Evolutionary conservation across 2,329 filamentous ascomycete genomes (phyloP).

Genomic region (Penicillium aurantiogriseum): DNA sequence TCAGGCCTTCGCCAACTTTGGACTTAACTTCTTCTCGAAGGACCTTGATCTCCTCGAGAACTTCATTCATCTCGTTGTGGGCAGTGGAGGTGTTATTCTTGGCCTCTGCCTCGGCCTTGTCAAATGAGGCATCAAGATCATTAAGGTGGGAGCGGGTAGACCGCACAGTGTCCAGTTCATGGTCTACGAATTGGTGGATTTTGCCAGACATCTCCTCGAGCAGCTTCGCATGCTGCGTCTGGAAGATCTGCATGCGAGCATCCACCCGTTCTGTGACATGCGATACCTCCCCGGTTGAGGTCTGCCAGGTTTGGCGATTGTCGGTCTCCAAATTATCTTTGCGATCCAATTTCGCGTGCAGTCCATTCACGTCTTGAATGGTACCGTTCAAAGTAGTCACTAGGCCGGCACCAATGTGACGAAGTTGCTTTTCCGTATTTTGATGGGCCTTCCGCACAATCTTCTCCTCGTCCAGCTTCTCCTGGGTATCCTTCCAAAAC

Average conservation of each 20-base stretch:
- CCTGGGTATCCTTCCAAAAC: conserved; percentile 73
- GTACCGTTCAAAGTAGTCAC: conserved; percentile 75
- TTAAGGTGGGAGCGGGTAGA: conserved; percentile 69
- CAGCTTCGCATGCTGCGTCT: conserved; percentile 68
- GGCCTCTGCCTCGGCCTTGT: conserved; percentile 65
- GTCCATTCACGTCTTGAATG: conserved; percentile 73
- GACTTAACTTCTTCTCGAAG: conserved; percentile 84
- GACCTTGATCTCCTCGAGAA: conserved; percentile 88
- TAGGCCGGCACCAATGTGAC: conserved; percentile 69
- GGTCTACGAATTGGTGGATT: conserved; percentile 73
- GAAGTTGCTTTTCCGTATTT: conserved; percentile 75
- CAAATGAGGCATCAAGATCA: conserved; percentile 66
- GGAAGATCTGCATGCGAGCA: conserved; percentile 69
- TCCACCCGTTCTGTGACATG: conserved; percentile 78
- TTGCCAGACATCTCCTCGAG: conserved; percentile 66
- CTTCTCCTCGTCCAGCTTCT: conserved; percentile 75
- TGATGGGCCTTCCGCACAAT: conserved; percentile 79
- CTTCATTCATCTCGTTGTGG: conserved; percentile 83
- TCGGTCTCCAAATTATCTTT: conserved; percentile 78
- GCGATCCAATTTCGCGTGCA: conserved; percentile 82
- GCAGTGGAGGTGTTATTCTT: conserved; percentile 53
- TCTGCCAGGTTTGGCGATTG: conserved; percentile 76
- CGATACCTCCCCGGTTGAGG: conserved; percentile 71
- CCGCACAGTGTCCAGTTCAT: conserved; percentile 70
- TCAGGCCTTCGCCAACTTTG: conserved; percentile 79